Evolutionary conservation across 2,329 filamentous ascomycete species (phyloP).

Genomic region (Lachnellula occidentalis): DNA sequence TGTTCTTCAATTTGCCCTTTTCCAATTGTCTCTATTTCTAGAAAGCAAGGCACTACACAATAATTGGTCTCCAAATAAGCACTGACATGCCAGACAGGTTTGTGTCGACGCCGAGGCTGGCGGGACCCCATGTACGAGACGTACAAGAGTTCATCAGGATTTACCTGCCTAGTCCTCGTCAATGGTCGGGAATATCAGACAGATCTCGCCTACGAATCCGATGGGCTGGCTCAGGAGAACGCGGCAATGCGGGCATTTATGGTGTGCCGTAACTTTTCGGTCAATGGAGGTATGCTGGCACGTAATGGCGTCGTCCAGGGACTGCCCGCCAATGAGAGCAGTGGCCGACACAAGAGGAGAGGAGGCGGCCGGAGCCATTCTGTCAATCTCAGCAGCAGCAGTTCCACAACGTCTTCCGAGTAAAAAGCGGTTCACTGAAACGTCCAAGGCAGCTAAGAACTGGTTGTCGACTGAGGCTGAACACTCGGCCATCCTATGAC

Average conservation of each 20-base stretch:
- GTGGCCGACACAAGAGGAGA: slow-evolving; percentile 26
- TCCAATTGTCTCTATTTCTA: slow-evolving; percentile 10
- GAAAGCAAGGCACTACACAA: slow-evolving; percentile 10
- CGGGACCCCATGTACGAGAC: slow-evolving; percentile 84
- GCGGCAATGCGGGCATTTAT: slow-evolving; percentile 95
- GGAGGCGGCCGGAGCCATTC: slow-evolving; percentile 29
- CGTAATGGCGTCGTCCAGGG: slow-evolving; percentile 65
- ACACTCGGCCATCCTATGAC: slow-evolving; percentile 7
- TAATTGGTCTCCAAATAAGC: slow-evolving; percentile 12
- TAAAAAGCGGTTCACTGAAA: slow-evolving; percentile 19
- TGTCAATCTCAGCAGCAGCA: slow-evolving; percentile 32
- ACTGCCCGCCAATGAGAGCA: slow-evolving; percentile 44
- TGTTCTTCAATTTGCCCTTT: slow-evolving; percentile 5
- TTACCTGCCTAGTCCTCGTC: slow-evolving; percentile 85
- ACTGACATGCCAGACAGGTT: slow-evolving; percentile 52
- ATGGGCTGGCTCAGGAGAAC: slow-evolving; percentile 81
- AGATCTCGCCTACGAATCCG: slow-evolving; percentile 76
- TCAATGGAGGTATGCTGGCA: slow-evolving; percentile 87
- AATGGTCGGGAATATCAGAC: slow-evolving; percentile 97
- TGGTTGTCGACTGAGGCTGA: slow-evolving; percentile 19
- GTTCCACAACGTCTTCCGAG: slow-evolving; percentile 31
- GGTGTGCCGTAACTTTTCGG: slow-evolving; percentile 95
- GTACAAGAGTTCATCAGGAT: slow-evolving; percentile 68
- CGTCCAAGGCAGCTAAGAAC: slow-evolving; percentile 24
- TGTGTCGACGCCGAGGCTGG: slow-evolving; percentile 93